Percentiles rank a stretch among this genome's conserved stretches.
These are phyloP conservation scores for Microdochium paspali DNA, from an alignment of 2,329 filamentous ascomycete genomes.

Conservation along the genomic window DNA sequence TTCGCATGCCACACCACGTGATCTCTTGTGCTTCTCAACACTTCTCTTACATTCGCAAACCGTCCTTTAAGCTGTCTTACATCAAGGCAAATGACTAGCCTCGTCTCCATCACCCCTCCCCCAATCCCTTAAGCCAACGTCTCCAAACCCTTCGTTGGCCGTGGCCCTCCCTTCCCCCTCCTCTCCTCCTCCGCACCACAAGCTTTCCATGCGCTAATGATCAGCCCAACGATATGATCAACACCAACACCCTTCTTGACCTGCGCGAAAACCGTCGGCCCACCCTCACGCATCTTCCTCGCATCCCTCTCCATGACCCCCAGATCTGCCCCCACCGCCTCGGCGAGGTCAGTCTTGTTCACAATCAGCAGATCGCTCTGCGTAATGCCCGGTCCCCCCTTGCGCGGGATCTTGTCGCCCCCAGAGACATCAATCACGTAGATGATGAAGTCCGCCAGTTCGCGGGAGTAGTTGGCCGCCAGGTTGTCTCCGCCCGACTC, in stretches of 20 bases:
- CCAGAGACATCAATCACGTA: constrained; percentile 97
- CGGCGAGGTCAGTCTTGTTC: constrained; percentile 94
- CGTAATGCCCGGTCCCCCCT: constrained; percentile 94
- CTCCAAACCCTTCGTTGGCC: constrained; percentile 46
- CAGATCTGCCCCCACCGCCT: constrained; percentile 82
- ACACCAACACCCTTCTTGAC: constrained; percentile 89
- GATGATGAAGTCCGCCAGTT: constrained; percentile 94
- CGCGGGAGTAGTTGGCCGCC: constrained; percentile 90
- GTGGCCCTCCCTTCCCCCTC: constrained; percentile 45
- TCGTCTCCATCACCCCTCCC: neutral
- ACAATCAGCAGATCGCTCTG: constrained; percentile 90
- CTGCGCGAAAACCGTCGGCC: constrained; percentile 90
- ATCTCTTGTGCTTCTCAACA: no score
- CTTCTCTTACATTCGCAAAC: no score
- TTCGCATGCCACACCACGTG: no score
- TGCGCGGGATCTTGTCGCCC: constrained; percentile 92
- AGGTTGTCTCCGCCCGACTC: constrained; percentile 95
- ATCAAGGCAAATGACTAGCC: neutral
- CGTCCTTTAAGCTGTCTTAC: no score
- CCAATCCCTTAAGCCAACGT: constrained; percentile 4
- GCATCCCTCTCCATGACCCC: constrained; percentile 92
- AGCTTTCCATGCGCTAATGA: constrained; percentile 85
- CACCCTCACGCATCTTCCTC: constrained; percentile 88
- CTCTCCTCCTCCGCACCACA: constrained; percentile 65
- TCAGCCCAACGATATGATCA: constrained; percentile 77